Evolutionary conservation across 192 early-diverging fungal species (phyloP).

Genomic region (Chytriomyces hyalinus): DNA sequence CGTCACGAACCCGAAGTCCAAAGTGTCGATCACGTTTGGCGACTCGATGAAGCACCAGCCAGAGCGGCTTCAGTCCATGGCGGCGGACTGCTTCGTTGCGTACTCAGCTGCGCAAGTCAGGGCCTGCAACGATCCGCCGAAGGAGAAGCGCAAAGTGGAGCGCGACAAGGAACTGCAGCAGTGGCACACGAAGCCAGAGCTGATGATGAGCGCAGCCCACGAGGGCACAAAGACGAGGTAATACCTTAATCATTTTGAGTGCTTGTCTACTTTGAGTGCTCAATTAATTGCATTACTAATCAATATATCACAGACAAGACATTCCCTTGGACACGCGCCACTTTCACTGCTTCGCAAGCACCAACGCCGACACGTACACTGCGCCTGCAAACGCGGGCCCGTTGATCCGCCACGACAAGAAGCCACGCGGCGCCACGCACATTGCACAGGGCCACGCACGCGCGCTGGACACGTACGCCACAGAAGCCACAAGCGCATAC

Average conservation of each 20-base stretch:
- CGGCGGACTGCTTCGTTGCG: slow-evolving; percentile 19
- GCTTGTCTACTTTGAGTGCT: neutral
- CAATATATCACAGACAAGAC: slow-evolving; percentile 16
- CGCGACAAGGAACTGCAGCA: slow-evolving; percentile 2
- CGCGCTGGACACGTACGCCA: slow-evolving; percentile 36
- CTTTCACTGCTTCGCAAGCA: slow-evolving; percentile 44
- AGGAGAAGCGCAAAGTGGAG: slow-evolving; percentile 15
- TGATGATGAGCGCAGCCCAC: slow-evolving; percentile 41
- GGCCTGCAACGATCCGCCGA: neutral
- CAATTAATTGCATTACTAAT: neutral
- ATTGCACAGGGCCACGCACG: slow-evolving; percentile 44
- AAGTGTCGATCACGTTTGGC: slow-evolving; percentile 47
- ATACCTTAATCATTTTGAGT: neutral
- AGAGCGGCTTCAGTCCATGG: slow-evolving; percentile 32
- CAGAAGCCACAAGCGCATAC: slow-evolving; percentile 42
- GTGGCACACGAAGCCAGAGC: slow-evolving; percentile 23
- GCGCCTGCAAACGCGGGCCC: slow-evolving; percentile 13
- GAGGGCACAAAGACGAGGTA: slow-evolving; percentile 43
- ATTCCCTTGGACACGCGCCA: slow-evolving; percentile 49
- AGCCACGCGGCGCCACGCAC: slow-evolving; percentile 32
- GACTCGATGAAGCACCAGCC: slow-evolving; percentile 30
- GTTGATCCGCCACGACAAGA: slow-evolving; percentile 19
- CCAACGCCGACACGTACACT: slow-evolving; percentile 43
- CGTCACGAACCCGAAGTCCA: slow-evolving; percentile 20
- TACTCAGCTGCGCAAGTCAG: slow-evolving; percentile 4